phyloP scores from a whole-genome alignment of 1,284 basidiomycete genomes.

The Leccinum holopus region DNA sequence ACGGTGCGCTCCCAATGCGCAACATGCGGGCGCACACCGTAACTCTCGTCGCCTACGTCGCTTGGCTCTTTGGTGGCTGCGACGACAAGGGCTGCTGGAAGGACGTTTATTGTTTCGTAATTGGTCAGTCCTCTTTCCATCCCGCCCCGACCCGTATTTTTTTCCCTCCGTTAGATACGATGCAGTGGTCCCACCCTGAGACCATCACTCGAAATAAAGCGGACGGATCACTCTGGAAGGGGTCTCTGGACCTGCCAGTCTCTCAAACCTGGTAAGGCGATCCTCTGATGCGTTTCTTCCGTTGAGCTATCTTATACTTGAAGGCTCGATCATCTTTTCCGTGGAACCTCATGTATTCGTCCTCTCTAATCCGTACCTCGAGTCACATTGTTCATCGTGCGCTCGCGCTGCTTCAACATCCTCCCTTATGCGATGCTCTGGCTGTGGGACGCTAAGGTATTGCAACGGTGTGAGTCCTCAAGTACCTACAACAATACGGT shows the following conservation, averaged over 20 bases:
- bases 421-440: slow-evolving; percentile 64
- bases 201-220: slow-evolving; percentile 41
- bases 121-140: slow-evolving; percentile 48
- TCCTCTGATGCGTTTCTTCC: not conserved
- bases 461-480: slow-evolving; percentile 58
- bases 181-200: slow-evolving; percentile 84
- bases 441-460: slow-evolving; percentile 69
- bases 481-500: not conserved
- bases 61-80: slow-evolving; percentile 90
- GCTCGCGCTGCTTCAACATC: too few species aligned
- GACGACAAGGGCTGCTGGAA: slow-evolving; percentile 76
- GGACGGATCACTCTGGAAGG: slow-evolving; percentile 35
- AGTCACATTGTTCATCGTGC: too few species aligned
- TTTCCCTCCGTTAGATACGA: slow-evolving; percentile 60
- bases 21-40: slow-evolving; percentile 83
- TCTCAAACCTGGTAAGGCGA: slow-evolving; percentile 40
- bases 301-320: not conserved
- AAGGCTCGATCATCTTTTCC: too few species aligned
- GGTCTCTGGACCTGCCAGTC: slow-evolving; percentile 39
- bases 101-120: slow-evolving; percentile 82
- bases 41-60: slow-evolving; percentile 77
- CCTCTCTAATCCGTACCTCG: too few species aligned
- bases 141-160: not conserved
- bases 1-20: slow-evolving; percentile 71
- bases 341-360: too few species aligned